Evolutionary conservation across 2,329 filamentous ascomycete species (phyloP), one percentile per base, ranked within the genome.

Genomic region (Colletotrichum liriopes): DNA sequence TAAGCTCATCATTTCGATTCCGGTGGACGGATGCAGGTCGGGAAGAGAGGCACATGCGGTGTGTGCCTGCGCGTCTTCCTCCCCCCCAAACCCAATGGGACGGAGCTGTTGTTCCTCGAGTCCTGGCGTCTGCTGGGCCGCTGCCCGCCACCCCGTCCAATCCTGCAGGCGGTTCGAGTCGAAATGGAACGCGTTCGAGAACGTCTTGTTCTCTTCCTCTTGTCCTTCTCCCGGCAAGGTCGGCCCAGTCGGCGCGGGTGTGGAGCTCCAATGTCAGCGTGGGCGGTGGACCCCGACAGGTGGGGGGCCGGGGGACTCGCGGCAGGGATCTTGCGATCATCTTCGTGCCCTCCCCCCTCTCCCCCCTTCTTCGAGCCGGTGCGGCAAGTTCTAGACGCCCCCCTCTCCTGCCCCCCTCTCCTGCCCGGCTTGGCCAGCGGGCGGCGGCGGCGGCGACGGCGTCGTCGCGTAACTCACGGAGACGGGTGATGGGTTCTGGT

Each of bases 321-420:
- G 41, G 52, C 66, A 69, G 62, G 62, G 67, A 43, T 71, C 54
- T 29, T n/a, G 45, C 45, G 37, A 60, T 67, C 32, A n/a, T 39
- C 26, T 47, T 23, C 41, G 16, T n/a, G 20, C 14, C 26, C 26
- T 5, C 26, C n/a, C 23, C 23, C 2, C 23, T n/a, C n/a, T n/a
- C 23, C 23, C 23, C 23, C 2, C 29, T 32, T 32, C 29, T 32
- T 32, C 29, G 39, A 41, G 8, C 14, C 2, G 20, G 39, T n/a
- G 16, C 29, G 51, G 32, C 59, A 47, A 29, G 47, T 52, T 63
- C 60, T 41, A 41, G 60, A 35, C 23, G 23, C 41, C 45, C 43
- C 61, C 58, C 29, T 61, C 26, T 39, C 26, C 37, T 8, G 35
- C n/a, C n/a, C 39, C 61, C 58, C 29, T 61, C 26, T 39, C 26